Base-by-base conservation (phyloP, 495 filamentous ascomycete genomes). In the Thermochaetoides thermophila region DNA sequence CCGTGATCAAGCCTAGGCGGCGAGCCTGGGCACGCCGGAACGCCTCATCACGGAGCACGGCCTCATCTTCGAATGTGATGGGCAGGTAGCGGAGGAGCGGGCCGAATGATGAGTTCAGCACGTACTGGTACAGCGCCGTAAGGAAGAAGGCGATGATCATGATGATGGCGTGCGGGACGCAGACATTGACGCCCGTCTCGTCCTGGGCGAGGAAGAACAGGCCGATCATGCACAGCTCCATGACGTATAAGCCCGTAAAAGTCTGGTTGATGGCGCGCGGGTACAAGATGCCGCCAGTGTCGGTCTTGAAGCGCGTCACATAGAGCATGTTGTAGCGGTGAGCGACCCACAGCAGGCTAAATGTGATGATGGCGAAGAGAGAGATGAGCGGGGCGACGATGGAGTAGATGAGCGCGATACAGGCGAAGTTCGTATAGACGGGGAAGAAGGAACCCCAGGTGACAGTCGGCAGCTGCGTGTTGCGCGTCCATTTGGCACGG, bases 281-380 rank as follows among this genome's bases (percentile, higher is more conserved):
- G 46, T 91, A 97, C 15, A 96, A 69, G 19, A 96, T 66, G 18
- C 89, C 89, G 34, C 89, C 91, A 1, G 89, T 97, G 52, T 97
- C 89, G 44, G 78, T 78, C 27, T 71, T 69, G 53, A 92, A 92
- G 30, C 86, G 86, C 25, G 79, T 86, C 34, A 97, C 85, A 48
- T 95, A 96, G 27, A 97, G 73, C 54, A 89, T 92, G 49, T 87
- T 89, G 57, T 97, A 96, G 15, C 87, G 80, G 56, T 96, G 84
- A 4, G 85, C 87, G 34, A 93, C 73, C 87, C 87, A 97, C 51
- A 97, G 84, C 3, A 97, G 64, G 39, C 74, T 72, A 58, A 96
- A 96, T 0, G 87, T 96, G 52, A 93, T 73, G 46, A 94, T 76
- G 39, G 89, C 87, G 63, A 97, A 96, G 27, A 97, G 52, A 29